These are phyloP conservation scores for Aspergillus piperis DNA, from an alignment of 2,329 filamentous ascomycete species.

Conservation along the genomic window DNA sequence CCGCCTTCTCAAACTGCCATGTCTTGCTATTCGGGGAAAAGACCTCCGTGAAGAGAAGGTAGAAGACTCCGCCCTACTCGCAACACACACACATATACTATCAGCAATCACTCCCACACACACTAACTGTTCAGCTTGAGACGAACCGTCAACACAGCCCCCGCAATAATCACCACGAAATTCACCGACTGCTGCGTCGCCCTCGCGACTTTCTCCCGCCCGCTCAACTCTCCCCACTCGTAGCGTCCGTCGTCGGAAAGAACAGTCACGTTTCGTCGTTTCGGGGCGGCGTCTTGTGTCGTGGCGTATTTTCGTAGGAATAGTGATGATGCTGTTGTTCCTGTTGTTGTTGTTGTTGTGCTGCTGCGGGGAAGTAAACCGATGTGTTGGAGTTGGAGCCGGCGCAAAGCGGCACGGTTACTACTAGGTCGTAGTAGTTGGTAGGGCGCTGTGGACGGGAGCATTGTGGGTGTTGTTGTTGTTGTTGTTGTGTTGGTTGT, in stretches of 20 bases:
- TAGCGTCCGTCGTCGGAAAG: constrained; percentile 84
- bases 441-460: constrained; percentile 5
- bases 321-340: constrained; percentile 24
- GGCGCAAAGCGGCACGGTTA: not conserved
- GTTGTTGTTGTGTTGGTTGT: too few species aligned
- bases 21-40: constrained; percentile 84
- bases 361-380: too few species aligned
- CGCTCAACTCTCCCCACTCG: constrained; percentile 75
- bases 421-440: constrained; percentile 26
- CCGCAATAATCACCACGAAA: constrained; percentile 73
- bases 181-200: constrained; percentile 92
- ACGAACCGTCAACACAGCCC: constrained; percentile 70
- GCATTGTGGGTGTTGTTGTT: constrained; percentile 19
- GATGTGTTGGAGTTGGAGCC: not conserved
- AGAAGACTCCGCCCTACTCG: constrained; percentile 69
- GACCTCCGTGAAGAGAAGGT: constrained; percentile 78
- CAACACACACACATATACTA: not conserved
- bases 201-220: constrained; percentile 75
- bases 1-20: constrained; percentile 82
- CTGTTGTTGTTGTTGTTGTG: constrained; percentile 11
- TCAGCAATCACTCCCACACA: not conserved
- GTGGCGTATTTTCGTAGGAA: constrained; percentile 58
- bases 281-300: constrained; percentile 39
- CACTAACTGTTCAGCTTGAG: too few species aligned
- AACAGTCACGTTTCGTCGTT: constrained; percentile 69